Conservation (phyloP, 169 alveolate species). For the Toxoplasma gondii region DNA sequence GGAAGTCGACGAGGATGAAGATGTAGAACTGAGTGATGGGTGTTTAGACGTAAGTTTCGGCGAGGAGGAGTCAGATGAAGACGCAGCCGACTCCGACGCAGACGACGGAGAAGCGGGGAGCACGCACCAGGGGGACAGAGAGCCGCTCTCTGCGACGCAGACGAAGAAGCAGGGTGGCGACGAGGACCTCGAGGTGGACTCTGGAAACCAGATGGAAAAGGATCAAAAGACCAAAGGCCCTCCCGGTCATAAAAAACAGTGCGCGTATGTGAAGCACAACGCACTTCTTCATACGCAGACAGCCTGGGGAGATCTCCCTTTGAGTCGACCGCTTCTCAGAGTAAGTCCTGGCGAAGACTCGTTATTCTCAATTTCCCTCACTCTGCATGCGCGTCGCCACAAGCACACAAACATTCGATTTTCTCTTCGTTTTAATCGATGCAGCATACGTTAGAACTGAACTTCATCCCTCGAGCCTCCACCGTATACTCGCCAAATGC, state of each 20-base stretch:
- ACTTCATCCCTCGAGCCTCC: no score
- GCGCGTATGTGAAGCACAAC: neutral
- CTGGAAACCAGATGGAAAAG: neutral
- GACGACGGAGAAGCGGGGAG: neutral
- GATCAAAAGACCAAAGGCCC: neutral
- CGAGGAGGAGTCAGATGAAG: neutral
- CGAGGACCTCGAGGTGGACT: neutral
- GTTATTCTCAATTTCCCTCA: neutral
- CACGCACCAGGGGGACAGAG: neutral
- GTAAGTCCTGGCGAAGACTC: neutral
- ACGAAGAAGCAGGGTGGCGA: neutral
- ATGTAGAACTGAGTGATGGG: neutral
- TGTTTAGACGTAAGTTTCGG: neutral
- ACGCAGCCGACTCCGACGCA: neutral
- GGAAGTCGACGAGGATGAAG: conserved; percentile 26
- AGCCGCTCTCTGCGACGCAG: neutral
- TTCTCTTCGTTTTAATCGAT: neutral
- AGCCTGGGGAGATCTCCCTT: conserved; percentile 39
- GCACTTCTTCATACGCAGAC: conserved; percentile 6
- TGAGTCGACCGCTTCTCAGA: conserved; percentile 41
- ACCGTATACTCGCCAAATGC: no score
- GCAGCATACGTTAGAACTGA: neutral
- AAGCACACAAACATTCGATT: neutral
- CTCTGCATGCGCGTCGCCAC: neutral
- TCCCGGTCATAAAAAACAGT: neutral